Base-by-base conservation (phyloP, 805 yeast species). In the Kuraishia hungarica region DNA sequence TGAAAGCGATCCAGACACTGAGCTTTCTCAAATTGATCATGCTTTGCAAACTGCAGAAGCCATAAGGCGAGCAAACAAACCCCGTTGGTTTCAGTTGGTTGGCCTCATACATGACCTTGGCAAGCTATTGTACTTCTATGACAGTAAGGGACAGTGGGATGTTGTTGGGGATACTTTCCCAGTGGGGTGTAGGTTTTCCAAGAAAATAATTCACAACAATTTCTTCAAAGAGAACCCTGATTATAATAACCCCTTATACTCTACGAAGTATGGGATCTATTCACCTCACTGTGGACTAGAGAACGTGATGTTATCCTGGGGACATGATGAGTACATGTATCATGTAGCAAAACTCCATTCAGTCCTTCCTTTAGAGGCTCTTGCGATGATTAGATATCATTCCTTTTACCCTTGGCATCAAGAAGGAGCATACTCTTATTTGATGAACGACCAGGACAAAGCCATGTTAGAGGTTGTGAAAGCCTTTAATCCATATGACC, bases 111-210 rank as follows among this genome's bases (percentile, higher is more conserved):
- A 85, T 62, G 91, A 85, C 64, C 69, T 85, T 57, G 91, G 91
- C 0, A 85, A 85, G 62, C 72, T 85, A 19, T 71, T 85, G 19
- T 85, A 85, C 64, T 85, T 84, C 59, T 85, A 79, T 62, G 89
- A 83, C 60, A 84, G 89, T 15, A 75, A 81, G 60, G 90, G 90
- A 7, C 90, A 85, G 65, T 85, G 90, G 90, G 89, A 85, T 63
- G 91, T 85, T 29, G 91, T 85, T 21, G 91, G 91, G 5, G 91
- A 85, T 64, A 85, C 90, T 2, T 85, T 85, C 62, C 88, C 90
- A 0, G 88, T 85, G 24, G 91, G 91, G 2, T 85, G 91, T 65
- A 76, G 76, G 56, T 84, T 76, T 62, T 82, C 81, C 61, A 77
- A 77, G 56, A 77, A 78, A 58, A 83, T 81, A 52, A 84, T 85